Evolutionary conservation across 441 rosid genomes (phyloP).

Genomic region (Erysimum pusillum): DNA sequence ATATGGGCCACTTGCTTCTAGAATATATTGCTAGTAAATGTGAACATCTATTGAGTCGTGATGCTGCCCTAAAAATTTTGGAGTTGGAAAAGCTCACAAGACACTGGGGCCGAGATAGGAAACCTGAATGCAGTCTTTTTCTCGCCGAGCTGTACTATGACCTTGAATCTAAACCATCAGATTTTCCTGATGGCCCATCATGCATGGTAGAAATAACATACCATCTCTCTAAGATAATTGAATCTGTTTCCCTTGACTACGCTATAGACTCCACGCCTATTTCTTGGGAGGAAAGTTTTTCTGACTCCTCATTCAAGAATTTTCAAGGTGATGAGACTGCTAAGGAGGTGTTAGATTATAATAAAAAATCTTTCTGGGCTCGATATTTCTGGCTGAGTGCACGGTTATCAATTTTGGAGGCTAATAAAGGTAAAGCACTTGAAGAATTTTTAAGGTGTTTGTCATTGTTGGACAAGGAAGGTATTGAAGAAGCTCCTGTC

Average conservation of each 20-base stretch:
- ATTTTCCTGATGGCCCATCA: conserved; percentile 62
- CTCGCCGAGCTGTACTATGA: conserved; percentile 94
- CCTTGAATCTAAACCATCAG: conserved; percentile 65
- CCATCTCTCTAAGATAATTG: conserved; percentile 93
- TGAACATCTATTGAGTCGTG: conserved; percentile 55
- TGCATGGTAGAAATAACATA: conserved; percentile 78
- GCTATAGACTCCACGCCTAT: conserved; percentile 54
- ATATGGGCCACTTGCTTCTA: conserved; percentile 90
- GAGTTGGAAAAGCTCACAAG: conserved; percentile 93
- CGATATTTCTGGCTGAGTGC: conserved; percentile 97
- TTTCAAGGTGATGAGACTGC: conserved; percentile 52
- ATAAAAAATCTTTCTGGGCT: conserved; percentile 78
- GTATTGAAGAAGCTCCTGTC: conserved; percentile 50
- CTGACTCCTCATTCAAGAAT: conserved; percentile 48
- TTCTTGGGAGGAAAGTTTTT: conserved; percentile 47
- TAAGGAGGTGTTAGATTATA: conserved; percentile 49
- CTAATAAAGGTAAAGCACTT: conserved; percentile 84
- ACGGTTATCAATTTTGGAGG: conserved; percentile 78
- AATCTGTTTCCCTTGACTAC: conserved; percentile 80
- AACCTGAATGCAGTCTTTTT: conserved; percentile 90
- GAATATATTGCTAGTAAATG: conserved; percentile 67
- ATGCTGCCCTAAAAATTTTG: conserved; percentile 69
- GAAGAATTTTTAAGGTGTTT: conserved; percentile 72
- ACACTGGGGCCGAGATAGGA: conserved; percentile 87
- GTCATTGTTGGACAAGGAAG: conserved; percentile 70